Evolutionary conservation across 352 stramenopile genomes (phyloP).

Genomic region (Pythium pectinolyticum): DNA sequence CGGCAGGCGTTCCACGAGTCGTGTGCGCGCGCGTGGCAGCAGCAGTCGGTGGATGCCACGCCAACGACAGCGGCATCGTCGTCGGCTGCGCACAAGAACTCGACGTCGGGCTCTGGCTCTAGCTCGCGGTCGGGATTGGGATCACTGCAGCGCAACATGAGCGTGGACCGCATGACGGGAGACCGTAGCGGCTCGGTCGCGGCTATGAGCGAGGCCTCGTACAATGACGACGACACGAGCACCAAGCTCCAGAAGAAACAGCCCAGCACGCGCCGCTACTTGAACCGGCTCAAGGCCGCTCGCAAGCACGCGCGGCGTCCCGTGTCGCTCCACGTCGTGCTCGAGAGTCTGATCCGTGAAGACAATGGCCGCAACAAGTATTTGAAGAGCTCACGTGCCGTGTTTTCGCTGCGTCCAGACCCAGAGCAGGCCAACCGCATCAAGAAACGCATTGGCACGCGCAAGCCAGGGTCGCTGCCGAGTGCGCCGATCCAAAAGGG

Average conservation of each 20-base stretch:
- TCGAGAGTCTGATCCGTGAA: conserved; percentile 80
- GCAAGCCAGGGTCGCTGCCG: conserved; percentile 63
- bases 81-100: not conserved
- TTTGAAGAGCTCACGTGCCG: conserved; percentile 76
- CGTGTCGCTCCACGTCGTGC: conserved; percentile 69
- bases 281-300: conserved; percentile 76
- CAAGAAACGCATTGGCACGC: conserved; percentile 73
- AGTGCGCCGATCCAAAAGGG: conserved; percentile 69
- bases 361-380: conserved; percentile 81
- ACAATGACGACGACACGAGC: conserved; percentile 28
- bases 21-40: conserved; percentile 83
- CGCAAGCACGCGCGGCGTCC: conserved; percentile 59
- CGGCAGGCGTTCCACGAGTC: conserved; percentile 86
- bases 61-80: conserved; percentile 17
- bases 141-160: conserved; percentile 20
- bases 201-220: conserved; percentile 12
- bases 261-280: conserved; percentile 76
- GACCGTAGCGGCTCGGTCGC: conserved; percentile 19
- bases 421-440: conserved; percentile 74
- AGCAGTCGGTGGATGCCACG: conserved; percentile 68
- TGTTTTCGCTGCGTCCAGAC: conserved; percentile 72
- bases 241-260: conserved; percentile 63
- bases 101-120: too few relatives aligned
- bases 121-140: not conserved
- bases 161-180: conserved; percentile 19